Percentiles rank a stretch among this genome's conserved stretches.
Conservation (phyloP, 768 basidiomycete genomes). For the Suillus paluster region DNA sequence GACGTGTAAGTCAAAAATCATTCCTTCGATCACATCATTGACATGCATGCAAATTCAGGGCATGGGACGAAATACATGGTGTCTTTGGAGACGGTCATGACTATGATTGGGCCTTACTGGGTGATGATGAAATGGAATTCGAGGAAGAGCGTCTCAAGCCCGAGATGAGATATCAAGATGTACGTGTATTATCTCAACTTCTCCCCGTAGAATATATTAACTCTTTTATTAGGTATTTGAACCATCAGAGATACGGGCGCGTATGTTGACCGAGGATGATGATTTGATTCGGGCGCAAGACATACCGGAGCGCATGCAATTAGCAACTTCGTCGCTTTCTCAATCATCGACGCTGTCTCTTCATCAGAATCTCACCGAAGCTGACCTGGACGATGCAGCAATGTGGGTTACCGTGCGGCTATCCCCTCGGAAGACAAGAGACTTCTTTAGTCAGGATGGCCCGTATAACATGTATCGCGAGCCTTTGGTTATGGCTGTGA, state of each 20-base stretch:
- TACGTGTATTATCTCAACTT: conserved; percentile 36
- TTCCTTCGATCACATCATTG: conserved; percentile 2
- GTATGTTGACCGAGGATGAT: conserved; percentile 91
- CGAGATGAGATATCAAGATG: conserved; percentile 87
- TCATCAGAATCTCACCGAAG: conserved; percentile 66
- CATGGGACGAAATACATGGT: conserved; percentile 95
- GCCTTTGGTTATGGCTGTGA: conserved; percentile 78
- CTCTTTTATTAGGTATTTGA: conserved; percentile 81
- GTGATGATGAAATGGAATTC: conserved; percentile 64
- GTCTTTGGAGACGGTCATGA: conserved; percentile 97
- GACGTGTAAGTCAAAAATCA: conserved; percentile 62
- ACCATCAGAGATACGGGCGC: conserved; percentile 91
- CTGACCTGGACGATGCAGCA: conserved; percentile 80
- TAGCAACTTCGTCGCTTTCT: conserved; percentile 85
- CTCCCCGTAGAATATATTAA: conserved; percentile 10
- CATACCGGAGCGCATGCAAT: conserved; percentile 95
- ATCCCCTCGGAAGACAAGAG: conserved; percentile 68
- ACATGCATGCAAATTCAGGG: conserved; percentile 49
- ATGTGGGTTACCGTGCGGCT: conserved; percentile 87
- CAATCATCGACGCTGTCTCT: conserved; percentile 60
- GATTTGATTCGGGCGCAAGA: conserved; percentile 89
- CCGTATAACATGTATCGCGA: conserved; percentile 61
- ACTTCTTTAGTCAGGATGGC: conserved; percentile 73
- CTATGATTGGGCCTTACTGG: conserved; percentile 92
- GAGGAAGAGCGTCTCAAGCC: conserved; percentile 61